Percentiles rank a stretch among this genome's conserved stretches.
Conservation (phyloP, 257 asterid genomes). For the Penstemon davidsonii region DNA sequence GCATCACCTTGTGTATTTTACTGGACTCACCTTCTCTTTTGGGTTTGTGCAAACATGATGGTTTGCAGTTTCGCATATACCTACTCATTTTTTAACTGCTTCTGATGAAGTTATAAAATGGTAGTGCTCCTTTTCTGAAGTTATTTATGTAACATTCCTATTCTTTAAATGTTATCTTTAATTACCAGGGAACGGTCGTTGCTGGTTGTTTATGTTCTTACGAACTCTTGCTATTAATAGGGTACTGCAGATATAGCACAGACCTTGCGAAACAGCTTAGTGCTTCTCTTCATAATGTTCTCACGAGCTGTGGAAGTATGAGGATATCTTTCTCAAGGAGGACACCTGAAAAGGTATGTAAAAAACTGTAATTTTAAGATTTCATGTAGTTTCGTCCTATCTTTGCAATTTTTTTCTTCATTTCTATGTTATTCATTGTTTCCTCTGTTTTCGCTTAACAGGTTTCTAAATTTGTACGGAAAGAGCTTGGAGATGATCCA, state of each 20-base stretch:
- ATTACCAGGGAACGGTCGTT: slow-evolving; percentile 13
- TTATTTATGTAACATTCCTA: slow-evolving; percentile 3
- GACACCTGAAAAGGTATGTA: slow-evolving; percentile 79
- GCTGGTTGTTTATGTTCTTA: slow-evolving; percentile 11
- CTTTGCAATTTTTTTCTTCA: not conserved
- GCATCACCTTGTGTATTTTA: slow-evolving; percentile 1
- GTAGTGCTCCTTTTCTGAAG: not conserved
- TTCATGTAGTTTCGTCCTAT: slow-evolving; percentile 6
- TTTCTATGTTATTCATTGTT: slow-evolving; percentile 15
- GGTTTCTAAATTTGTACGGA: slow-evolving; percentile 61
- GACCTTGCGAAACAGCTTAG: slow-evolving; percentile 85
- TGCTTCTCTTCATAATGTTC: slow-evolving; percentile 73
- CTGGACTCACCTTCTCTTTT: not conserved
- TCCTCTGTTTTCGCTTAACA: slow-evolving; percentile 28
- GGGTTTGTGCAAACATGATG: not conserved
- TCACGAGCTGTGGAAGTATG: slow-evolving; percentile 84
- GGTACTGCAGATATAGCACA: slow-evolving; percentile 78
- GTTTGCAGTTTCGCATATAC: too few relatives aligned
- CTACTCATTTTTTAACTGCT: slow-evolving; percentile 2
- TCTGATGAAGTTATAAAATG: slow-evolving; percentile 17
- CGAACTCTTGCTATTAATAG: slow-evolving; percentile 44
- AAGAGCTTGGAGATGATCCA: slow-evolving; percentile 78
- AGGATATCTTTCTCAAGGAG: slow-evolving; percentile 93
- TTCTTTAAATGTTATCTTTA: slow-evolving; percentile 13
- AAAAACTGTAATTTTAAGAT: slow-evolving; percentile 21